These are phyloP conservation scores for Aspergillus sp. DNA, from an alignment of 2,329 filamentous ascomycete genomes.

Conservation along the genomic window DNA sequence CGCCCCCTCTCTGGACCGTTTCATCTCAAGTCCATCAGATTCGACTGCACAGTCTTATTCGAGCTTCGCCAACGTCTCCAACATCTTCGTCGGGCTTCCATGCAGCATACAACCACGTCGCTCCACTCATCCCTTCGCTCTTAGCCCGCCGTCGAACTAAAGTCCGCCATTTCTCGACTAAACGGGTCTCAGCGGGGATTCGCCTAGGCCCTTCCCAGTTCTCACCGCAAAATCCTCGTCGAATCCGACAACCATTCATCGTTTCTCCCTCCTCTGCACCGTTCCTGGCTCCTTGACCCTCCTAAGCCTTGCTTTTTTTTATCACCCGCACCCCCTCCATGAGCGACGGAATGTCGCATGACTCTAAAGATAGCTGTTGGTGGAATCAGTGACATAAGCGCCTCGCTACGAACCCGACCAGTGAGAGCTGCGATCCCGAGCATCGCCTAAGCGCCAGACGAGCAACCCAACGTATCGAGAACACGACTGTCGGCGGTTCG, in stretches of 20 bases:
- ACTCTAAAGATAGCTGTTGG: constrained; percentile 24
- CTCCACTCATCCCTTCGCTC: constrained; percentile 26
- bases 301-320: constrained; percentile 12
- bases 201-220: constrained; percentile 14
- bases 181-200: constrained; percentile 24
- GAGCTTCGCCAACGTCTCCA: background rate
- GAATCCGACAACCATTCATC: constrained; percentile 11
- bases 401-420: constrained; percentile 31
- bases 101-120: constrained; percentile 33
- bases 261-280: constrained; percentile 16
- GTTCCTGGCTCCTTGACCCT: constrained; percentile 20
- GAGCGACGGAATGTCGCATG: constrained; percentile 34
- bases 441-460: constrained; percentile 39
- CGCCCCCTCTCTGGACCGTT: background rate
- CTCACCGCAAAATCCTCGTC: constrained; percentile 28
- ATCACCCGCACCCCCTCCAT: constrained; percentile 3
- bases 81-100: constrained; percentile 30
- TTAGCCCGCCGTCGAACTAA: constrained; percentile 13
- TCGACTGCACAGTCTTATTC: background rate
- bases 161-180: constrained; percentile 11
- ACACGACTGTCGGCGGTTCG: constrained; percentile 5
- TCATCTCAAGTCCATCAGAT: constrained; percentile 4
- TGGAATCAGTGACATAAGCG: constrained; percentile 37
- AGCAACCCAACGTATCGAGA: constrained; percentile 12
- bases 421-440: constrained; percentile 28